Base-by-base conservation (phyloP, 78 protist species). In the Paulinella micropora region DNA sequence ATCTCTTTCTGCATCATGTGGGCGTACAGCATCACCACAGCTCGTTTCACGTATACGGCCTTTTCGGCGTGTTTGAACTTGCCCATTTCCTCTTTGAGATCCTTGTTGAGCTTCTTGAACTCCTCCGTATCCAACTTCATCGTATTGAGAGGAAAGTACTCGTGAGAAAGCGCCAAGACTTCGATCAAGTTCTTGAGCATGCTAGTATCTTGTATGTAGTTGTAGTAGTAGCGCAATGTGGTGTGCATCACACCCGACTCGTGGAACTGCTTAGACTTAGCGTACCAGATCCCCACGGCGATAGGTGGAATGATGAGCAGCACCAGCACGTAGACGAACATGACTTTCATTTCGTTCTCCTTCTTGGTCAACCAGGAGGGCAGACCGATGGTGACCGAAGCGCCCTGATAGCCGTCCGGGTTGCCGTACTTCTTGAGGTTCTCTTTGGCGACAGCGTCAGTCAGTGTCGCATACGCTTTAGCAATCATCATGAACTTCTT, bases 341-440 rank as follows among this genome's bases (percentile, higher is more conserved):
- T 69, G 86, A 89, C 77, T 4, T 3, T 36, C 37, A 88, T 32
- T 51, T 88, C 90, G 6, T 88, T 88, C 26, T 35, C 87, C 79
- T 89, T 69, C 87, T 40, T 6, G 3, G 90, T 89, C 34, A 89
- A 69, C 37, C 32, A 83, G 32, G 90, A 81, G 0, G 90, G 90
- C 39, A 89, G 34, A 2, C 90, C 90, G 3, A 89, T 69, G 23
- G 90, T 89, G 31, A 89, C 90, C 36, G 86, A 83, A 0, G 90
- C 79, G 87, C 90, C 90, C 37, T 89, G 90, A 87, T 89, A 89
- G 37, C 90, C 90, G 87, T 89, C 90, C 23, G 90, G 90, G 87
- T 92, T 89, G 82, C 93, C 93, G 36, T 84, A 85, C 86, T 89
- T 41, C 31, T 92, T 91, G 83, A 86, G 89, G 67, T 88, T 89